Percentiles rank a stretch among this genome's conserved stretches.
Evolutionary conservation across 306 rosid genomes (phyloP).

Genomic region (Medicago truncatula): MtrunA17r5.0-ANR NC_053042.1:39760001-39760500

Average conservation of each 20-base stretch:
- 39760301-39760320: background rate
- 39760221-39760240: slow-evolving; percentile 40
- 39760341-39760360: background rate
- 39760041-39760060: slow-evolving; percentile 49
- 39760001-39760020: slow-evolving; percentile 39
- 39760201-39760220: slow-evolving; percentile 37
- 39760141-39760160: slow-evolving; percentile 38
- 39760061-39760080: slow-evolving; percentile 16
- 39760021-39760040: slow-evolving; percentile 38
- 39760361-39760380: background rate
- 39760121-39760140: slow-evolving; percentile 22
- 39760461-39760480: background rate
- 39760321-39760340: background rate
- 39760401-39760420: background rate
- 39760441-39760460: background rate
- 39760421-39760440: background rate
- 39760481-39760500: too few species aligned
- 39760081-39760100: slow-evolving; percentile 43
- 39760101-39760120: background rate
- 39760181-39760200: slow-evolving; percentile 46
- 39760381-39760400: background rate
- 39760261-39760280: slow-evolving; percentile 21
- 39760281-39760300: background rate
- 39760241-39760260: slow-evolving; percentile 42
- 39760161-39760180: slow-evolving; percentile 33